A percentile compares a stretch with the other conserved stretches of the same genome.
Conservation (phyloP, 2,329 filamentous ascomycete genomes). For the Penicillium psychrosexuale region DNA sequence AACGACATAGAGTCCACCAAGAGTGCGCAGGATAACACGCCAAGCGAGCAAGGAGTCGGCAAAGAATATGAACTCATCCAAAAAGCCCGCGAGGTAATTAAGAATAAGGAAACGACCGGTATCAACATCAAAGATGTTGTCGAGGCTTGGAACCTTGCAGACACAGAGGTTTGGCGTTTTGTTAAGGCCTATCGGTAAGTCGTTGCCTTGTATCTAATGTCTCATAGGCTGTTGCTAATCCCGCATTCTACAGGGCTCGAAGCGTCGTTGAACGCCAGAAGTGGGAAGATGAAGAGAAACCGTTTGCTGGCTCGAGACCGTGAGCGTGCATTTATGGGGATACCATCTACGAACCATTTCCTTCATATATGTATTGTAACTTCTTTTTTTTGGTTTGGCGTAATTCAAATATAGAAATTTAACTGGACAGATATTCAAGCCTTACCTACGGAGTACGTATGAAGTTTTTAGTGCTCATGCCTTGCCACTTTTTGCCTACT, state of each 20-base stretch:
- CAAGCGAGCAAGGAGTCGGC: slow-evolving; percentile 37
- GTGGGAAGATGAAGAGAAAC: slow-evolving; percentile 61
- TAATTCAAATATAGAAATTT: slow-evolving; percentile 2
- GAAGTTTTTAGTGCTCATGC: not conserved
- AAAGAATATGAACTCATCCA: slow-evolving; percentile 50
- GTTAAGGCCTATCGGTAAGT: slow-evolving; percentile 54
- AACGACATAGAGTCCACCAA: slow-evolving; percentile 28
- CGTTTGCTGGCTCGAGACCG: slow-evolving; percentile 49
- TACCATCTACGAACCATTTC: slow-evolving; percentile 7
- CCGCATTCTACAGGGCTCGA: slow-evolving; percentile 44
- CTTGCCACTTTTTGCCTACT: too few relatives aligned
- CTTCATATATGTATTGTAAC: slow-evolving; percentile 13
- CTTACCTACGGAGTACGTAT: not conserved
- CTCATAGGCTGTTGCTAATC: slow-evolving; percentile 7
- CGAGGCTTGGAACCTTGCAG: slow-evolving; percentile 58
- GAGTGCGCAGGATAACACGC: slow-evolving; percentile 36
- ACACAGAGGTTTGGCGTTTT: slow-evolving; percentile 64
- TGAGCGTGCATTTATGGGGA: slow-evolving; percentile 6
- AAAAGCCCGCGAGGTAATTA: slow-evolving; percentile 48
- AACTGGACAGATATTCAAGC: not conserved
- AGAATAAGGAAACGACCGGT: slow-evolving; percentile 37
- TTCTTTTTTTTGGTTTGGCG: slow-evolving; percentile 10
- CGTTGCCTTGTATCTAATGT: not conserved
- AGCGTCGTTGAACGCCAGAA: slow-evolving; percentile 54
- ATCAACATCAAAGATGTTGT: slow-evolving; percentile 44